A percentile compares a stretch with the other conserved stretches of the same genome.
Conservation (phyloP, 1,284 basidiomycete genomes). For the Kalmanozyma brasiliensis region DNA sequence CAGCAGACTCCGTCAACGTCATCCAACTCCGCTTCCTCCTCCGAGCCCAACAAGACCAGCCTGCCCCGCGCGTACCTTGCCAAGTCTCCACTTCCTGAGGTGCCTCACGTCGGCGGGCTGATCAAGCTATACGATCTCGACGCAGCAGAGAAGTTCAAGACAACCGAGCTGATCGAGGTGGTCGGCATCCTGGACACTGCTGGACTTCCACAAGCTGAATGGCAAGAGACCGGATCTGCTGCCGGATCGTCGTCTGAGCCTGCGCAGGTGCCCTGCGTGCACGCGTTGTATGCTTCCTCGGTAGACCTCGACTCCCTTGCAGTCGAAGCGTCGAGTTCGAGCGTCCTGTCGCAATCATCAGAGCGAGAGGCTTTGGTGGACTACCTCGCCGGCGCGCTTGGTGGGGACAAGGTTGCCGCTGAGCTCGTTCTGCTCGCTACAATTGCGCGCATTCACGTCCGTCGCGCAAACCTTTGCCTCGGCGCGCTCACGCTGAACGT, state of each 20-base stretch:
- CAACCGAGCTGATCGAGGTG: constrained; percentile 62
- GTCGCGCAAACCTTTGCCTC: constrained; percentile 76
- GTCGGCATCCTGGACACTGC: constrained; percentile 57
- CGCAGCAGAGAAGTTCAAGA: constrained; percentile 55
- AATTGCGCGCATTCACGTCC: constrained; percentile 78
- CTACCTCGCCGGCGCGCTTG: constrained; percentile 44
- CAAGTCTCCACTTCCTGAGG: constrained; percentile 39
- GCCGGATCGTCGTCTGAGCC: constrained; percentile 10
- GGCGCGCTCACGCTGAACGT: constrained; percentile 74
- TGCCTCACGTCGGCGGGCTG: constrained; percentile 31
- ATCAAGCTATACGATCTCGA: constrained; percentile 60
- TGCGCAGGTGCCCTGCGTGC: constrained; percentile 50
- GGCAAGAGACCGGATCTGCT: constrained; percentile 41
- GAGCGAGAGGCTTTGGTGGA: constrained; percentile 36
- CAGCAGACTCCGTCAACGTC: no score
- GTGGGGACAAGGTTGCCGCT: constrained; percentile 71
- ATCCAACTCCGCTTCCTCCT: constrained; percentile 1
- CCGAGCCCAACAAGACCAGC: constrained; percentile 3
- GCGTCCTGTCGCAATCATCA: constrained; percentile 9
- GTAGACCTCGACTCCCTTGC: constrained; percentile 26
- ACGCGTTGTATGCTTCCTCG: constrained; percentile 46
- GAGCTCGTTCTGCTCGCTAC: constrained; percentile 79
- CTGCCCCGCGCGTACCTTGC: constrained; percentile 25
- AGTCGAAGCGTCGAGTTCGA: constrained; percentile 7
- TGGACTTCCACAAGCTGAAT: constrained; percentile 43